These are phyloP conservation scores for Candida maris DNA, from an alignment of 805 yeast species.

Conservation along the genomic window DNA sequence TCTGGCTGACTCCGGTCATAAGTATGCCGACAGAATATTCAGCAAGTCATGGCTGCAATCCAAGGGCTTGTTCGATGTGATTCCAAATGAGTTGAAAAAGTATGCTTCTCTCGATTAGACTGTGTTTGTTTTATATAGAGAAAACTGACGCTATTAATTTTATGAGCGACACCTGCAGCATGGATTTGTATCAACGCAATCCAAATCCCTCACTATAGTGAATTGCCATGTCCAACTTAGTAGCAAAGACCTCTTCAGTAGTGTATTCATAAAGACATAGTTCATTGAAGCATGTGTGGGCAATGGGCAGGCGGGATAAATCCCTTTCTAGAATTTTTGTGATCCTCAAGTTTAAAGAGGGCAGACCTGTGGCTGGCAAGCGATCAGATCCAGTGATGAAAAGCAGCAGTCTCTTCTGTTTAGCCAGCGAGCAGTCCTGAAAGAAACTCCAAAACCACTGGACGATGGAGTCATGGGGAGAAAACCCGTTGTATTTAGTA, in stretches of 20 bases:
- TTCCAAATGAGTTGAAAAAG: conserved; percentile 69
- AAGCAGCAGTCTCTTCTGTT: conserved; percentile 61
- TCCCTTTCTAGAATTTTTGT: conserved; percentile 36
- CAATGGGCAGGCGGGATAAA: conserved; percentile 59
- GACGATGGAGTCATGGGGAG: conserved; percentile 37
- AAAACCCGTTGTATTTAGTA: conserved; percentile 72
- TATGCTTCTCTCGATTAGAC: conserved; percentile 50
- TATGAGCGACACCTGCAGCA: too few relatives aligned
- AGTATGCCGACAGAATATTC: conserved; percentile 79
- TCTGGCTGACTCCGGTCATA: conserved; percentile 88
- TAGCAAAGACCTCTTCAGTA: conserved; percentile 47
- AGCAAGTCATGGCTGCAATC: conserved; percentile 71
- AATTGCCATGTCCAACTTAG: conserved; percentile 66
- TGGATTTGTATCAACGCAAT: conserved; percentile 16
- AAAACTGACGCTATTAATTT: too few relatives aligned
- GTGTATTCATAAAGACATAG: conserved; percentile 68
- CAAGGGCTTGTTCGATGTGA: conserved; percentile 59
- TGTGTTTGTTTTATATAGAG: too few relatives aligned
- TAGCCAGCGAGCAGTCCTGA: conserved; percentile 36
- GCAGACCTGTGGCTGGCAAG: conserved; percentile 88
- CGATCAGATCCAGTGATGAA: conserved; percentile 91
- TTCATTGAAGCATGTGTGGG: conserved; percentile 96
- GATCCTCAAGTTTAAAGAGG: conserved; percentile 70
- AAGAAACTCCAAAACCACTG: conserved; percentile 89
- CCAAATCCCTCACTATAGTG: conserved; percentile 87